Evolutionary conservation across 768 basidiomycete genomes (phyloP), one percentile per base, ranked within the genome.

Genomic region (Arthromyces matolae): DNA sequence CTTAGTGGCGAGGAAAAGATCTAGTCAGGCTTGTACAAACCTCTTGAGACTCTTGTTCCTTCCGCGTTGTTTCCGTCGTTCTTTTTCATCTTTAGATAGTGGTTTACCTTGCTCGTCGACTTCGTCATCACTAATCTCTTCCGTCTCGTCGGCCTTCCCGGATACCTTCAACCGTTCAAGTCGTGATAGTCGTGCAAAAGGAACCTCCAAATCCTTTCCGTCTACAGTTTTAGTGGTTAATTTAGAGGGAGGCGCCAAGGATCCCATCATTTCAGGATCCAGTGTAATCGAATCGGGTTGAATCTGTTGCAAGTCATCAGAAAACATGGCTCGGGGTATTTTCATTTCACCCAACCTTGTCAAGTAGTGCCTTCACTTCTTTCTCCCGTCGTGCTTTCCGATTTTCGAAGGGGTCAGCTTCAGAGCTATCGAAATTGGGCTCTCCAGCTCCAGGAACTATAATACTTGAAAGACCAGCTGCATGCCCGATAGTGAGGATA

Each of bases 351-450:
- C n/a, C n/a, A 8, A 86, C 86, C 78, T 95, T 94, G 65, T 99
- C 95, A 51, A 99, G 70, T 10, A 99, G 78, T 35, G 75, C 78
- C 63, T 89, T 85, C 59, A 98, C 92, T 65, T 98, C 96, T 47
- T 89, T 76, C 70, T 98, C 96, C 45, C 89, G 76, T 48, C 93
- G 69, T 18, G 87, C 76, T 52, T 81, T 84, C 64, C 78, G 82
- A 59, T 84, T 80, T 67, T 99, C 95, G 70, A 88, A 97, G 3
- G 94, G 93, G 78, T 99, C 94, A 0, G 92, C 90, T 65, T 98
- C 96, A 12, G 77, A 65, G 49, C 86, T 89, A 60, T 99, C 96
- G 63, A 93, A 95, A 73, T 96, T 93, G 37, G 94, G 82, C 65
- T 98, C 94, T 27, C 95, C 96, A 8, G 84, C 71, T 22, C 95